Percentiles rank a stretch among this genome's conserved stretches.
Evolutionary conservation across 2,329 filamentous ascomycete species (phyloP).

Genomic region (Fusarium sp.): DNA sequence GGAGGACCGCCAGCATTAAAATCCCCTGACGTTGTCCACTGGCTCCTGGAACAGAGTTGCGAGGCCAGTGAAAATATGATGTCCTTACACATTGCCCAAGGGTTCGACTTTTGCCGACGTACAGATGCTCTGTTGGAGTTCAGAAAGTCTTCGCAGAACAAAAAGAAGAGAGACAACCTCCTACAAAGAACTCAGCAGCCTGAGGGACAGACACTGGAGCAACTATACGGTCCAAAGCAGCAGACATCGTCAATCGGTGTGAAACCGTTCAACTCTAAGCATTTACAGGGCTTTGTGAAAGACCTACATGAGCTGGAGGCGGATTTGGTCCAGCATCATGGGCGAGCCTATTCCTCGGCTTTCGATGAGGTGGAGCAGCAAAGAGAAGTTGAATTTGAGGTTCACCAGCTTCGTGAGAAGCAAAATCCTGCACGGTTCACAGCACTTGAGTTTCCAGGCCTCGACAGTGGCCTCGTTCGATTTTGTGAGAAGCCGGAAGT

Average conservation of each 20-base stretch:
- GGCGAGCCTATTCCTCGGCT: constrained; percentile 57
- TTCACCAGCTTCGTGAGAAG: constrained; percentile 68
- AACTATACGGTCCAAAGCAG: constrained; percentile 65
- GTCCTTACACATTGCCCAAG: constrained; percentile 70
- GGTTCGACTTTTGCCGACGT: constrained; percentile 70
- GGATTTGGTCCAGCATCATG: neutral
- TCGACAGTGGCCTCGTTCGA: constrained; percentile 53
- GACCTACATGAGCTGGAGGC: neutral
- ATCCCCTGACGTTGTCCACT: constrained; percentile 57
- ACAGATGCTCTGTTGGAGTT: constrained; percentile 62
- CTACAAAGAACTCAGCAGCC: constrained; percentile 56
- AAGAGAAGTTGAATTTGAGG: constrained; percentile 69
- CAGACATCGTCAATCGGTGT: neutral
- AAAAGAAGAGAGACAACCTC: constrained; percentile 48
- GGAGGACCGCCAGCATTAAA: constrained; percentile 18
- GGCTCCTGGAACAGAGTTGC: constrained; percentile 76
- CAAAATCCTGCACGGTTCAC: constrained; percentile 60
- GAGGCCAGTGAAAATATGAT: constrained; percentile 69
- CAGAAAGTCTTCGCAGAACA: constrained; percentile 56
- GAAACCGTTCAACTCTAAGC: constrained; percentile 5
- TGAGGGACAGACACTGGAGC: constrained; percentile 69
- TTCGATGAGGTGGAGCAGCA: constrained; percentile 73
- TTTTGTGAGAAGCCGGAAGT: constrained; percentile 5
- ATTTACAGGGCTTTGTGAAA: neutral
- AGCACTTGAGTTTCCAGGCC: constrained; percentile 58